phyloP scores from a whole-genome alignment of 148 eudicot species.

The Rhododendron henanense region DNA sequence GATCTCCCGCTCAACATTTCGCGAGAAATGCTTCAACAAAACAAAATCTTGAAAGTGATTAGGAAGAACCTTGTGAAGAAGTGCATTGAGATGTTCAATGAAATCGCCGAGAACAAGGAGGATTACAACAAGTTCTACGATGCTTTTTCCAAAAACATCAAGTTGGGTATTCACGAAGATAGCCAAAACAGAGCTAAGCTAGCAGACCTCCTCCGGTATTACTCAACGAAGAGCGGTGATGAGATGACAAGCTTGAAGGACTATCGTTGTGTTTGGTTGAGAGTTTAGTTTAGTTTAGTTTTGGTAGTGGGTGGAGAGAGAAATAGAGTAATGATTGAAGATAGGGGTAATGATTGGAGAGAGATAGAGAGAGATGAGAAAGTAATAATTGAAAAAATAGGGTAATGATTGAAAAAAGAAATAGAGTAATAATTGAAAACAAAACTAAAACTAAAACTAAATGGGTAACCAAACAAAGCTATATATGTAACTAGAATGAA shows the following conservation, averaged over 20 bases:
- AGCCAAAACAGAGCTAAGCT: slow-evolving; percentile 3
- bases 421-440: too few species aligned
- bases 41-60: slow-evolving; percentile 5
- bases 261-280: too few species aligned
- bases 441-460: too few species aligned
- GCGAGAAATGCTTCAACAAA: slow-evolving; percentile 5
- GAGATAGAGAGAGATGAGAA: too few species aligned
- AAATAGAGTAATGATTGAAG: too few species aligned
- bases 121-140: slow-evolving; percentile 4
- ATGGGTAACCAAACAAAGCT: too few species aligned
- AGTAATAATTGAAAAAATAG: too few species aligned
- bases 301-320: too few species aligned
- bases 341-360: too few species aligned
- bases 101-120: slow-evolving; percentile 6
- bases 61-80: slow-evolving; percentile 12
- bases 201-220: neutral
- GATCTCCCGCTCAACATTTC: neutral
- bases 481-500: slow-evolving; percentile 7
- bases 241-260: slow-evolving; percentile 11
- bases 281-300: too few species aligned
- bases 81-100: slow-evolving; percentile 8
- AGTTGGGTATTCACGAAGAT: slow-evolving; percentile 5
- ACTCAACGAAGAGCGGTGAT: slow-evolving; percentile 6
- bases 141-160: slow-evolving; percentile 5
- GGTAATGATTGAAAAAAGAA: too few species aligned